phyloP scores from a whole-genome alignment of 1,139 yeast species.

The Candida tetrigidarum region DNA sequence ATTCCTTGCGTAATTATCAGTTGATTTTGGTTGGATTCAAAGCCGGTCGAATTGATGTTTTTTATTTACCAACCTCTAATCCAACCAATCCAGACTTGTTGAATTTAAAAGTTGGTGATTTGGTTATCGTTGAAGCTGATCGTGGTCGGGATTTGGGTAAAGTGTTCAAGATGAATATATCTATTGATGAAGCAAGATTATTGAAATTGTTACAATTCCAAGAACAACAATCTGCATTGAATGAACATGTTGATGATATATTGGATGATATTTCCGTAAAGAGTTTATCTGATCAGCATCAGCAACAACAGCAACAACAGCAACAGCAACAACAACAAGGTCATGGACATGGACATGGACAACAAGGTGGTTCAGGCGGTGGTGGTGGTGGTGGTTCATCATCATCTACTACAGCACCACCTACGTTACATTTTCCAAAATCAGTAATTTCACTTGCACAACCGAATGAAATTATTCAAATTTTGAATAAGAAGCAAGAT shows the following conservation, averaged over 20 bases:
- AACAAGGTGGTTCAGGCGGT: background rate
- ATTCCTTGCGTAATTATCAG: constrained; percentile 35
- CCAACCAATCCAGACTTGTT: constrained; percentile 17
- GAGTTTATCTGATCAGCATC: constrained; percentile 17
- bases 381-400: background rate
- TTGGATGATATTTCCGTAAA: constrained; percentile 30
- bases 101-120: constrained; percentile 59
- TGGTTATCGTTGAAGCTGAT: constrained; percentile 97
- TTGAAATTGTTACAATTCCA: constrained; percentile 57
- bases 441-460: constrained; percentile 75
- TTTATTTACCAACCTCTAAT: constrained; percentile 57
- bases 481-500: constrained; percentile 63
- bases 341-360: background rate
- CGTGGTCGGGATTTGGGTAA: constrained; percentile 91
- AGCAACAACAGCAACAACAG: constrained; percentile 10
- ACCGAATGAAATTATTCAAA: constrained; percentile 61
- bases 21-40: constrained; percentile 79
- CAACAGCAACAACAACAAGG: constrained; percentile 8
- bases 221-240: constrained; percentile 60
- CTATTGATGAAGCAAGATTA: constrained; percentile 65
- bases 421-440: constrained; percentile 64
- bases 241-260: constrained; percentile 21
- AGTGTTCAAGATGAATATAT: constrained; percentile 66
- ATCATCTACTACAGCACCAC: constrained; percentile 30
- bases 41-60: constrained; percentile 84